A percentile compares a stretch with the other conserved stretches of the same genome.
phyloP scores from a whole-genome alignment of 345 rosid genomes.

The Eucalyptus viminalis region DNA sequence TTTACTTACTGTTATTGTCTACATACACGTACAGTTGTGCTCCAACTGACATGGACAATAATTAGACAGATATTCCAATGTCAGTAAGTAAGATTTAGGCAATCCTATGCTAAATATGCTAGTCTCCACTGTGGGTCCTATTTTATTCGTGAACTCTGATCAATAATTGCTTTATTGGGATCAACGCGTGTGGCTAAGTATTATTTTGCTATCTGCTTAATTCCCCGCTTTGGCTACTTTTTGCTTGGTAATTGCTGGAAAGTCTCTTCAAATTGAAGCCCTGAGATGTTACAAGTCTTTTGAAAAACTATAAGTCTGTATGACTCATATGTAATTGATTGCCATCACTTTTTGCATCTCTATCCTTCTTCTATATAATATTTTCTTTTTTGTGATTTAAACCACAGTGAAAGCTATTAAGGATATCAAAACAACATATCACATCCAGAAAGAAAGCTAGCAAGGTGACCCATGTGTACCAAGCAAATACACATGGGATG shows the following conservation, averaged over 20 bases:
- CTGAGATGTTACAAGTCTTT: background rate
- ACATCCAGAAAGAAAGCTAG: background rate
- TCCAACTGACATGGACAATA: too few relatives aligned
- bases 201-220: too few relatives aligned
- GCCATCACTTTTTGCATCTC: background rate
- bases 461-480: slow-evolving; percentile 25
- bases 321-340: background rate
- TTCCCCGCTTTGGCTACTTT: background rate
- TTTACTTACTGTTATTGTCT: too few relatives aligned
- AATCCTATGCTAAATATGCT: too few relatives aligned
- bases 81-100: too few relatives aligned
- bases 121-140: too few relatives aligned
- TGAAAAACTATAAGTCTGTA: background rate
- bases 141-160: too few relatives aligned
- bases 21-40: too few relatives aligned
- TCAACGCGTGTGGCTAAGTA: too few relatives aligned
- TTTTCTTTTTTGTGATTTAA: background rate
- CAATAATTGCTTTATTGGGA: too few relatives aligned
- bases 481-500: background rate
- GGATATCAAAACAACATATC: background rate
- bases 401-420: slow-evolving; percentile 16
- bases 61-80: too few relatives aligned
- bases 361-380: background rate
- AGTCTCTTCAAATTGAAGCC: background rate
- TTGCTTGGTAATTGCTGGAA: background rate